Evolutionary conservation across 805 yeast species (phyloP).

Genomic region (Starmera amethionina): DNA sequence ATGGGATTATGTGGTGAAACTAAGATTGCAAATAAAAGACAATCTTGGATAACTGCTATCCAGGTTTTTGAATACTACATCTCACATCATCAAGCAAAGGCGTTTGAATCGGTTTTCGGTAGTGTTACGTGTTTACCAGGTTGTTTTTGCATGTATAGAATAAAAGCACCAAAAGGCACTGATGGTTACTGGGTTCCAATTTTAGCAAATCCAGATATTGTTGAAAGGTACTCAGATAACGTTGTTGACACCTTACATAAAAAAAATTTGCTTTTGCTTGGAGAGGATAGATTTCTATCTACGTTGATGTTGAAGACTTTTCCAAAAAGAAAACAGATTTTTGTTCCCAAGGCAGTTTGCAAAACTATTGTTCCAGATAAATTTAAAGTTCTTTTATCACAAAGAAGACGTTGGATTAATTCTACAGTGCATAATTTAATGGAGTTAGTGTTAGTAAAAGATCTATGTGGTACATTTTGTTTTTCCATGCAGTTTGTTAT

Average conservation of each 20-base stretch:
- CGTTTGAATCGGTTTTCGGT: constrained; percentile 91
- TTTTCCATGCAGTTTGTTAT: constrained; percentile 93
- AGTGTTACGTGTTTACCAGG: constrained; percentile 95
- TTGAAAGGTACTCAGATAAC: constrained; percentile 83
- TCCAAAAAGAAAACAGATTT: constrained; percentile 81
- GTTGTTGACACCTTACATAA: constrained; percentile 76
- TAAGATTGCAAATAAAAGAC: constrained; percentile 72
- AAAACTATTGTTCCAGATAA: constrained; percentile 83
- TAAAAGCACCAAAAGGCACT: constrained; percentile 76
- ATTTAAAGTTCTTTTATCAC: constrained; percentile 73
- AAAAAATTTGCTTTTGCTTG: constrained; percentile 75
- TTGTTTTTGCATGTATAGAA: constrained; percentile 86
- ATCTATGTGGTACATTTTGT: constrained; percentile 89
- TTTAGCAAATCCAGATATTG: constrained; percentile 86
- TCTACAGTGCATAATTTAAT: constrained; percentile 88
- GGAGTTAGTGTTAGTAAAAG: constrained; percentile 77
- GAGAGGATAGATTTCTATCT: constrained; percentile 83
- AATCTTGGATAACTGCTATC: constrained; percentile 85
- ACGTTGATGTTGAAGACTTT: constrained; percentile 82
- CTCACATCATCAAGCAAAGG: constrained; percentile 90
- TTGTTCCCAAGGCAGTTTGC: constrained; percentile 86
- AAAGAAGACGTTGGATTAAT: constrained; percentile 95
- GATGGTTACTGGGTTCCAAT: constrained; percentile 90
- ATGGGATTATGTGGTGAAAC: constrained; percentile 97
- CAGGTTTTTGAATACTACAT: constrained; percentile 92